Conservation (phyloP, 1,284 basidiomycete species). For the Rhodotorula sp. region DNA sequence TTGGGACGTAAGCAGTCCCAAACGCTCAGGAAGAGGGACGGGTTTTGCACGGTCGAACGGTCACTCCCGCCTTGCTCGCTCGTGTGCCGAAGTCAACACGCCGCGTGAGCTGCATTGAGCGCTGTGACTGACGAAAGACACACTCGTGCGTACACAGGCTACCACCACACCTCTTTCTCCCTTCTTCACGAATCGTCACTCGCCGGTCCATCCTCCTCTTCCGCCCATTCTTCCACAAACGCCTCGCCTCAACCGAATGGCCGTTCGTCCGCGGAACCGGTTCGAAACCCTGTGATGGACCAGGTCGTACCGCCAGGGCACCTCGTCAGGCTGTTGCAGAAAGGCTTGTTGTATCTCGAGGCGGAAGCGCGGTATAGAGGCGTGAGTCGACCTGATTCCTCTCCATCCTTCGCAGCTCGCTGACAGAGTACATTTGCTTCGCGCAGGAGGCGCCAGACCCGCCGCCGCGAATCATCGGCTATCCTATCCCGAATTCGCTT, state of each 20-base stretch:
- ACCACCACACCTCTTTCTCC: constrained; percentile 72
- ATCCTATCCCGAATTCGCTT: constrained; percentile 36
- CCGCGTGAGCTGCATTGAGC: not conserved
- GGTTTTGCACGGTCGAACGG: too few relatives aligned
- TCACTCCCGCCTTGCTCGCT: not conserved
- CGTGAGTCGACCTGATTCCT: constrained; percentile 19
- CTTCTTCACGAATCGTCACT: constrained; percentile 68
- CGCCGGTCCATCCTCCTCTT: constrained; percentile 50
- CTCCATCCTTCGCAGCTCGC: not conserved
- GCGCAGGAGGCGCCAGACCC: constrained; percentile 16
- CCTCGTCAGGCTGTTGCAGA: constrained; percentile 72
- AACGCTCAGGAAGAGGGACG: too few relatives aligned
- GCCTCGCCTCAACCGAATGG: constrained; percentile 1
- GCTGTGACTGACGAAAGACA: too few relatives aligned
- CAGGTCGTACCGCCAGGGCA: constrained; percentile 72
- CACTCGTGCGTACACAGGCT: constrained; percentile 56
- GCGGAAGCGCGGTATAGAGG: constrained; percentile 60
- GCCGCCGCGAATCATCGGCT: constrained; percentile 38
- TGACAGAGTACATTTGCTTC: not conserved
- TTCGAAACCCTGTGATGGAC: constrained; percentile 45
- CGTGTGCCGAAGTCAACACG: not conserved
- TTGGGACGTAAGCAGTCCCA: too few relatives aligned
- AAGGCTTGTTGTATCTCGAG: constrained; percentile 76
- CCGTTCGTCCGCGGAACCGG: not conserved
- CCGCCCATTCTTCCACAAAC: not conserved